Conservation (phyloP, 1,284 basidiomycete species). For the Ustilago loliicola region DNA sequence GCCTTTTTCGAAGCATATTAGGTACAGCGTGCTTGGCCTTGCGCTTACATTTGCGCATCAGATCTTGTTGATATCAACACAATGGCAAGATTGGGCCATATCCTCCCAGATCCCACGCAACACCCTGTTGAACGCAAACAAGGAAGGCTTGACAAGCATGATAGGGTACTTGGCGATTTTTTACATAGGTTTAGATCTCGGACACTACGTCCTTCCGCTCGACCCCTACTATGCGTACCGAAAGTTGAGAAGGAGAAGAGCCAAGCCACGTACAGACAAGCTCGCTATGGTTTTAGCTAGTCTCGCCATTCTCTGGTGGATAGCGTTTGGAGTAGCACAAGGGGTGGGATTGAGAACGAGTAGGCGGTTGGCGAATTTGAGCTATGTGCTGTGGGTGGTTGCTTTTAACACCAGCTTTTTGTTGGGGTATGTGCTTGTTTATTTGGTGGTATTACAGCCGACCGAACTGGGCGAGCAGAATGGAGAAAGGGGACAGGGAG, state of each 20-base stretch:
- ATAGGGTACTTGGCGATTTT: slow-evolving; percentile 91
- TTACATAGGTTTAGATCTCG: slow-evolving; percentile 84
- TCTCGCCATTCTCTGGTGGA: slow-evolving; percentile 85
- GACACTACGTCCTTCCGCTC: slow-evolving; percentile 83
- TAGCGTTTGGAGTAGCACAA: slow-evolving; percentile 72
- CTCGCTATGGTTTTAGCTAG: slow-evolving; percentile 73
- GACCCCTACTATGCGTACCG: slow-evolving; percentile 74
- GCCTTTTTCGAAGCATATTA: slow-evolving; percentile 74
- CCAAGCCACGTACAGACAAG: slow-evolving; percentile 39
- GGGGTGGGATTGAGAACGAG: slow-evolving; percentile 33
- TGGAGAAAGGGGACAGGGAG: not conserved
- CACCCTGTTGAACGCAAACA: slow-evolving; percentile 83
- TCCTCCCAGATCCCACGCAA: slow-evolving; percentile 71
- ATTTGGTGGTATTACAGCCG: slow-evolving; percentile 78
- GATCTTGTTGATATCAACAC: slow-evolving; percentile 25
- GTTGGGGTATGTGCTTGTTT: slow-evolving; percentile 82
- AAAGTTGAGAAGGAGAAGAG: slow-evolving; percentile 12
- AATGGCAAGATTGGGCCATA: slow-evolving; percentile 58
- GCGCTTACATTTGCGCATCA: slow-evolving; percentile 71
- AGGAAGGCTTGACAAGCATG: slow-evolving; percentile 88
- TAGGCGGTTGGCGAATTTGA: slow-evolving; percentile 75
- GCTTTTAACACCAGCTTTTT: slow-evolving; percentile 92
- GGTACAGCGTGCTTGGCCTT: slow-evolving; percentile 79
- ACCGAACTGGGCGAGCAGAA: slow-evolving; percentile 57
- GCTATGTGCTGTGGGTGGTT: slow-evolving; percentile 89